Evolutionary conservation across 805 yeast genomes (phyloP).

Genomic region (Pichia pseudocactophila): DNA sequence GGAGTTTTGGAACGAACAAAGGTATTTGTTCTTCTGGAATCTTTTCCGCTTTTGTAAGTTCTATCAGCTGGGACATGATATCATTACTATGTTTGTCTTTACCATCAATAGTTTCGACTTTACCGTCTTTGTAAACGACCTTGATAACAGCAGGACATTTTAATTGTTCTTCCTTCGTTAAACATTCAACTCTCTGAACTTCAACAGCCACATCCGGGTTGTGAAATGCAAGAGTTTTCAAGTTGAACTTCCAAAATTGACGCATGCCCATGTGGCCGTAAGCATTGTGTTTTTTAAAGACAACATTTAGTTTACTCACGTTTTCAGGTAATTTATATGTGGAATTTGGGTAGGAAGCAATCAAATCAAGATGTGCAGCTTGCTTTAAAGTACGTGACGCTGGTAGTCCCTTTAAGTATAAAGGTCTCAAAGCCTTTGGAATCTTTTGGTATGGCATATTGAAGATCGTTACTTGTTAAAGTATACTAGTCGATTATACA

Average conservation of each 20-base stretch:
- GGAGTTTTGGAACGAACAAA: constrained; percentile 7
- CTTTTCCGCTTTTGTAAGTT: constrained; percentile 40
- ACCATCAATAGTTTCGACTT: constrained; percentile 41
- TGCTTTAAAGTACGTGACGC: constrained; percentile 38
- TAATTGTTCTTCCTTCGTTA: constrained; percentile 33
- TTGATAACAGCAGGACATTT: constrained; percentile 39
- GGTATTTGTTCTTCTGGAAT: constrained; percentile 42
- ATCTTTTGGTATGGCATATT: constrained; percentile 17
- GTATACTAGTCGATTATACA: no score
- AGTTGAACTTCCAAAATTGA: constrained; percentile 63
- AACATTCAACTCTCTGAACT: constrained; percentile 45
- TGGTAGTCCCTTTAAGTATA: constrained; percentile 29
- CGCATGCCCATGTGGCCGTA: constrained; percentile 61
- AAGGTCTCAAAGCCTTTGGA: constrained; percentile 19
- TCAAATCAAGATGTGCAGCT: constrained; percentile 38
- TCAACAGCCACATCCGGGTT: constrained; percentile 62
- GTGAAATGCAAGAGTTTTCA: constrained; percentile 75
- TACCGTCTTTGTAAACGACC: constrained; percentile 32
- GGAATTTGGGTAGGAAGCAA: constrained; percentile 41
- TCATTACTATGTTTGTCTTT: constrained; percentile 37
- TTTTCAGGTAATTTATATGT: constrained; percentile 31
- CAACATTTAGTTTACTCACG: constrained; percentile 38
- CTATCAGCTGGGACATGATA: constrained; percentile 50
- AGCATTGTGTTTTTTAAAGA: constrained; percentile 37
- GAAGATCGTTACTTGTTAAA: no score